Evolutionary conservation across 352 stramenopile species (phyloP), one percentile per base, ranked within the genome.

Genomic region (Globisporangium splendens): DNA sequence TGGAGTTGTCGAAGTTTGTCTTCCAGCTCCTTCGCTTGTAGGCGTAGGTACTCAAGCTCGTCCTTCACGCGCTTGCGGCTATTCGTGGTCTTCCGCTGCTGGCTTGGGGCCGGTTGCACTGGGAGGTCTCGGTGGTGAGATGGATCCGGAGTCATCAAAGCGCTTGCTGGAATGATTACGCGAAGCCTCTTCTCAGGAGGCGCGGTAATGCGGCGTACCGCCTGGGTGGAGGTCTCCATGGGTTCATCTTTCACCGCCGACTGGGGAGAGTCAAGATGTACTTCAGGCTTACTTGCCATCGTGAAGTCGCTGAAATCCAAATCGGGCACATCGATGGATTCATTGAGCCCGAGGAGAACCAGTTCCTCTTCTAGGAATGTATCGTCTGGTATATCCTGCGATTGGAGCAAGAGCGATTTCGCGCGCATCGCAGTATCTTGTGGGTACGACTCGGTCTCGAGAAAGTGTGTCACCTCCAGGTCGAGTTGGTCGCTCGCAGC

Each of bases 271-370:
- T 35, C 28, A 35, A 35, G 28, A 35, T 35, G 28, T 8, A 35
- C 28, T 35, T 35, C 28, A 8, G 28, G 28, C 10, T 35, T 35
- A 8, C 28, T 35, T 31, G 41, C 52, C 28, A 50, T 21, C 17
- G 41, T 50, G 42, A 59, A n/a, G 7, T 44, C 46, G 21, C 18
- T 28, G 35, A 48, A 61, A 22, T 61, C 54, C 14, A 61, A 43
- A 46, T 61, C 54, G 0, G 54, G 54, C 31, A 61, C 47, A 46
- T 61, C 54, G 31, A 61, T 61, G 21, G 54, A 50, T 15, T 54
- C 43, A 22, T 31, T 47, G 46, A 61, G 52, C 15, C 47, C 54
- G 44, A 46, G 24, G 46, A 61, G 53, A 12, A 47, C 18, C 54
- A 61, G 39, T 17, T 61, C 54, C 4, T 61, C 54, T 28, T 47